Evolutionary conservation across 768 basidiomycete species (phyloP).

Genomic region (Russula olivacea): DNA sequence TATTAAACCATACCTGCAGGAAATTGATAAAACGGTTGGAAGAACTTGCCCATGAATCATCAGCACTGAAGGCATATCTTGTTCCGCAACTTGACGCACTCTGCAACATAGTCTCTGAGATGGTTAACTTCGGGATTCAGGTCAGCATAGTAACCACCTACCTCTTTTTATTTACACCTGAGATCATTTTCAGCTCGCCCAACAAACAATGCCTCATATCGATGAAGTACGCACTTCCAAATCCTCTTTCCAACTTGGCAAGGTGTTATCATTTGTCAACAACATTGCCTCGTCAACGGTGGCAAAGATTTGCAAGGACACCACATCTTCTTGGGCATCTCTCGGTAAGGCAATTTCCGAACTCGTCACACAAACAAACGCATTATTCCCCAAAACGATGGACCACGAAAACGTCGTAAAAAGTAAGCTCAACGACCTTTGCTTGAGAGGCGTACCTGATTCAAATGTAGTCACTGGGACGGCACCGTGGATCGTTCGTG

Average conservation of each 20-base stretch:
- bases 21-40: constrained; percentile 85
- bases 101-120: constrained; percentile 67
- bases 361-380: constrained; percentile 64
- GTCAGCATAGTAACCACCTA: constrained; percentile 38
- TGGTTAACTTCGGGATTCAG: constrained; percentile 88
- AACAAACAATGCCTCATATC: constrained; percentile 83
- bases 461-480: constrained; percentile 53
- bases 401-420: constrained; percentile 76
- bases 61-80: constrained; percentile 66
- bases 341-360: constrained; percentile 64
- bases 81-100: constrained; percentile 67
- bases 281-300: constrained; percentile 68
- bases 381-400: constrained; percentile 61
- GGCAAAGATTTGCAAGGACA: constrained; percentile 59
- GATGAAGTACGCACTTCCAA: constrained; percentile 74
- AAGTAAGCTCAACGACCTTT: constrained; percentile 44
- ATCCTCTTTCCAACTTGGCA: constrained; percentile 66
- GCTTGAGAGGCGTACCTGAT: constrained; percentile 1
- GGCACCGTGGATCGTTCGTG: constrained; percentile 80
- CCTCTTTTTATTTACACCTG: not conserved
- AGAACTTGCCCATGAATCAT: constrained; percentile 64
- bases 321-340: constrained; percentile 69
- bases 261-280: constrained; percentile 63
- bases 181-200: constrained; percentile 60
- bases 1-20: constrained; percentile 38